Conservation (phyloP, 371 early-diverging fungal species). For the Mycotypha africana region DNA sequence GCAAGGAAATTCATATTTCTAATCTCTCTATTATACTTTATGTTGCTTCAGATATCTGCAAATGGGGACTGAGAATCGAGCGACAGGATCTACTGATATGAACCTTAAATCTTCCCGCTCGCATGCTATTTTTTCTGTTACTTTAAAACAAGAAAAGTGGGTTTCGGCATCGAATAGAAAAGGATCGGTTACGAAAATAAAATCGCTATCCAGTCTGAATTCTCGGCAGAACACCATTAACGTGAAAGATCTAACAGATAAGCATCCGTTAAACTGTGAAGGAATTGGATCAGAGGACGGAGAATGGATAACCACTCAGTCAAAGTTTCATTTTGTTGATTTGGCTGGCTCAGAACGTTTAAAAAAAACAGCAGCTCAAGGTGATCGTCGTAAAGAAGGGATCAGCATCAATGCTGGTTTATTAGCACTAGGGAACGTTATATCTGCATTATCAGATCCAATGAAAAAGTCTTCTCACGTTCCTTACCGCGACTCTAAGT, state of each 20-base stretch:
- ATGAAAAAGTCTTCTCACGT: constrained; percentile 60
- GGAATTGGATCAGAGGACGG: constrained; percentile 24
- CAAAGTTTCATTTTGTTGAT: constrained; percentile 98
- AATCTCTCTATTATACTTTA: no score
- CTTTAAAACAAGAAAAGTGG: constrained; percentile 71
- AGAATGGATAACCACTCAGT: constrained; percentile 49
- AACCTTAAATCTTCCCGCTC: constrained; percentile 94
- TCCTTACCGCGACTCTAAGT: constrained; percentile 97
- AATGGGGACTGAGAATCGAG: constrained; percentile 80
- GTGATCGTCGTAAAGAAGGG: constrained; percentile 95
- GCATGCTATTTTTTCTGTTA: constrained; percentile 96
- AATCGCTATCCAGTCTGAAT: background rate
- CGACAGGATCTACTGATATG: constrained; percentile 96
- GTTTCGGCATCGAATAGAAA: constrained; percentile 13
- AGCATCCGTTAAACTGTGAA: no score
- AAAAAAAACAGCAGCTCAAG: constrained; percentile 92
- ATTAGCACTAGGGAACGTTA: constrained; percentile 98
- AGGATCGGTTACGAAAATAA: constrained; percentile 1
- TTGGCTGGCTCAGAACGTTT: constrained; percentile 98
- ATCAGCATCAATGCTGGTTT: constrained; percentile 98
- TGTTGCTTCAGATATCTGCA: constrained; percentile 59
- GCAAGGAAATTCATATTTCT: no score
- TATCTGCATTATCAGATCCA: constrained; percentile 89
- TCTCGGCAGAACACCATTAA: constrained; percentile 30
- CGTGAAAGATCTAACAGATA: constrained; percentile 21